Evolutionary conservation across 176 grass and related monocot genomes (phyloP).

Genomic region (Oryza officinalis): DNA sequence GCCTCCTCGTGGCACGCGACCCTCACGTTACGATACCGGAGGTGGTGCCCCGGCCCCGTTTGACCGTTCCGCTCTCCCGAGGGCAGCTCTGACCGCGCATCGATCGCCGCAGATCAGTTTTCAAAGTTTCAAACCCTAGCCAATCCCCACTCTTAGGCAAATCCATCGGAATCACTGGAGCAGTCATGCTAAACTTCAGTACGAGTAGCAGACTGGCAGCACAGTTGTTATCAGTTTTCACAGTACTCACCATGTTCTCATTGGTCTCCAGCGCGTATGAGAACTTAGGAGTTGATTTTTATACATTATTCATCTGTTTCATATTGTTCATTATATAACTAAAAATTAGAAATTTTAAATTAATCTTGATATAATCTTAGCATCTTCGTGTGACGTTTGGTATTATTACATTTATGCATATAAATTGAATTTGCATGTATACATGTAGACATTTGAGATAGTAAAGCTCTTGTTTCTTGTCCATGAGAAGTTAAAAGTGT

Average conservation of each 20-base stretch:
- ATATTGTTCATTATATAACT: no score
- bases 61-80: conserved; percentile 6
- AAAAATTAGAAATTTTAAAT: no score
- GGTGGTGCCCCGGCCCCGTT: not conserved
- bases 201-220: no score
- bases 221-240: not conserved
- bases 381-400: no score
- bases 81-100: not conserved
- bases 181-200: not conserved
- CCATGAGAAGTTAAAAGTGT: no score
- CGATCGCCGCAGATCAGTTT: not conserved
- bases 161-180: not conserved
- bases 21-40: conserved; percentile 21
- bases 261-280: not conserved
- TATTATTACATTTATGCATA: no score
- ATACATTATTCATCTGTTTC: no score
- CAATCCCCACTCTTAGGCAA: not conserved
- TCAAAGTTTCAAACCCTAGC: not conserved
- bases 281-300: no score
- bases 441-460: no score
- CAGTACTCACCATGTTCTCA: not conserved
- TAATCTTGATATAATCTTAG: no score
- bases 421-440: no score
- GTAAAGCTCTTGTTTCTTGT: no score
- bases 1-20: conserved; percentile 35